A percentile compares a stretch with the other conserved stretches of the same genome.
Evolutionary conservation across 192 early-diverging fungal species (phyloP).

Genomic region (Bifiguratus adelaidae): DNA sequence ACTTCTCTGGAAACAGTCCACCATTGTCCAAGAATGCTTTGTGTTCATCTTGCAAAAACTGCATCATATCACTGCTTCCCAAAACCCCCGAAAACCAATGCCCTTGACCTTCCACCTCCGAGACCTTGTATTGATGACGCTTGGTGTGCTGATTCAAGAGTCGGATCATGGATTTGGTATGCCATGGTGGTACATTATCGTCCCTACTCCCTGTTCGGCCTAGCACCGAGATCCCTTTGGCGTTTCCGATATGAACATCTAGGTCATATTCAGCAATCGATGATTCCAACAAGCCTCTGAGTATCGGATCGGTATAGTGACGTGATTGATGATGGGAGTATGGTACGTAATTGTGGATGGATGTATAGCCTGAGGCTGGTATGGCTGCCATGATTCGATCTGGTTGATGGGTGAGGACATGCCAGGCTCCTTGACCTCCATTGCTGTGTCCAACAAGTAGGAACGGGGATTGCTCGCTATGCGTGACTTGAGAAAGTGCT

Average conservation of each 20-base stretch:
- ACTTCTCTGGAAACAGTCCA: conserved; percentile 38
- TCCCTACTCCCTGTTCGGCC: conserved; percentile 49
- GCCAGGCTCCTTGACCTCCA: conserved; percentile 76
- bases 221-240: conserved; percentile 57
- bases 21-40: neutral
- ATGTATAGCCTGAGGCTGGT: conserved; percentile 61
- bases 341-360: conserved; percentile 66
- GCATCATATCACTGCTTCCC: no score
- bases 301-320: conserved; percentile 49
- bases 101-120: no score
- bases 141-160: no score
- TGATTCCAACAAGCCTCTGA: conserved; percentile 57
- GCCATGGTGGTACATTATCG: conserved; percentile 66
- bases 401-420: conserved; percentile 55
- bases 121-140: no score
- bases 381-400: conserved; percentile 54
- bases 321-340: conserved; percentile 49
- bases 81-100: no score
- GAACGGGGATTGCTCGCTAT: neutral
- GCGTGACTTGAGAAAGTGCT: neutral
- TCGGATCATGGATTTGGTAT: conserved; percentile 23
- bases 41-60: neutral
- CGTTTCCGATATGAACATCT: conserved; percentile 57
- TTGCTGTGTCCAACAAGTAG: conserved; percentile 52
- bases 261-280: conserved; percentile 67